Conservation (phyloP, 2,329 filamentous ascomycete genomes). For the Mycosphaerella sp. region DNA sequence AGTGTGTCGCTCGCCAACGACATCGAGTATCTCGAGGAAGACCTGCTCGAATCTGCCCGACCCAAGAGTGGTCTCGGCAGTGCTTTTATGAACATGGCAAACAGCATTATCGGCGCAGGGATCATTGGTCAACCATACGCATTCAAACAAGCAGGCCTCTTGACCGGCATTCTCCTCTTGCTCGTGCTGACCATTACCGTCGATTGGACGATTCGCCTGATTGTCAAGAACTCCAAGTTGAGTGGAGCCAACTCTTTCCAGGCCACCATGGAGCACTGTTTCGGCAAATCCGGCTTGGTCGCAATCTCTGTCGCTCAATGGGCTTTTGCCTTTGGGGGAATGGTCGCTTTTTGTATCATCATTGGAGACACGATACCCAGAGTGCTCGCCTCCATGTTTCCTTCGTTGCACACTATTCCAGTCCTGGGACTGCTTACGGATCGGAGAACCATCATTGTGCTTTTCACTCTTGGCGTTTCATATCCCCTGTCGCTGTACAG, state of each 20-base stretch:
- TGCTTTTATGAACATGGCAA: slow-evolving; percentile 99
- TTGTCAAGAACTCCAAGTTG: slow-evolving; percentile 95
- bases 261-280: slow-evolving; percentile 92
- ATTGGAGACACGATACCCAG: slow-evolving; percentile 94
- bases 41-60: slow-evolving; percentile 51
- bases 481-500: slow-evolving; percentile 89
- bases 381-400: slow-evolving; percentile 77
- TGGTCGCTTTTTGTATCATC: slow-evolving; percentile 97
- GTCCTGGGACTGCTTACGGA: slow-evolving; percentile 79
- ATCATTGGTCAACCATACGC: slow-evolving; percentile 86
- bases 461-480: slow-evolving; percentile 79
- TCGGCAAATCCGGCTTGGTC: slow-evolving; percentile 77
- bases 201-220: slow-evolving; percentile 96
- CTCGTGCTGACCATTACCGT: slow-evolving; percentile 73
- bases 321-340: slow-evolving; percentile 97
- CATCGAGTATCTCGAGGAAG: slow-evolving; percentile 46
- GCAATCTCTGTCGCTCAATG: slow-evolving; percentile 91
- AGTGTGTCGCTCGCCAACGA: slow-evolving; percentile 65
- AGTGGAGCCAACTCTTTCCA: slow-evolving; percentile 93
- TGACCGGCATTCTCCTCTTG: slow-evolving; percentile 72
- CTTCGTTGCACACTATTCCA: slow-evolving; percentile 62
- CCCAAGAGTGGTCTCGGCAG: slow-evolving; percentile 80
- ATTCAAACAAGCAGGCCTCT: slow-evolving; percentile 82
- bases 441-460: slow-evolving; percentile 74
- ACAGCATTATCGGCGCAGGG: slow-evolving; percentile 81